These are phyloP conservation scores for Arachnopeziza araneosa DNA, from an alignment of 2,329 filamentous ascomycete genomes.

Conservation along the genomic window DNA sequence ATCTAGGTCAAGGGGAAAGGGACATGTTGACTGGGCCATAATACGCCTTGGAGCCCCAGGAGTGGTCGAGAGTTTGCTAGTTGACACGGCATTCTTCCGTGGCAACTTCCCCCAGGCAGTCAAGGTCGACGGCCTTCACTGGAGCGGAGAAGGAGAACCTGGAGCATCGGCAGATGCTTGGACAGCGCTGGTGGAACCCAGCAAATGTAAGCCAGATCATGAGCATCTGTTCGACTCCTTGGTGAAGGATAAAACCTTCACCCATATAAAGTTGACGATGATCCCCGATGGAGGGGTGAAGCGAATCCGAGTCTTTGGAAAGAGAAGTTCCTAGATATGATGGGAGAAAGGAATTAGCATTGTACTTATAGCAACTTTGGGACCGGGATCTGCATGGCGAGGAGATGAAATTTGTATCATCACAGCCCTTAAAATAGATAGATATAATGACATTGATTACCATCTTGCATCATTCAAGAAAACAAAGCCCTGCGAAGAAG, in stretches of 20 bases:
- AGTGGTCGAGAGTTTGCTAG: constrained; percentile 58
- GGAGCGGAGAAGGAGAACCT: constrained; percentile 50
- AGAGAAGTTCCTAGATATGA: constrained; percentile 34
- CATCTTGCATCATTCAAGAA: not conserved
- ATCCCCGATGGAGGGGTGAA: constrained; percentile 93
- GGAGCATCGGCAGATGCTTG: constrained; percentile 53
- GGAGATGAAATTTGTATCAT: not conserved
- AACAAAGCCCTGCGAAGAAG: not conserved
- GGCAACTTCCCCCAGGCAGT: constrained; percentile 80
- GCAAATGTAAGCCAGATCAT: constrained; percentile 65
- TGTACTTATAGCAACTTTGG: not conserved
- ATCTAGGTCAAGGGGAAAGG: constrained; percentile 63
- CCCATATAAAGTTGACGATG: constrained; percentile 78
- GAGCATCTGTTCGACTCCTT: constrained; percentile 61
- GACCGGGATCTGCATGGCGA: not conserved
- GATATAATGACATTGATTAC: not conserved
- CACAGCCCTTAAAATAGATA: not conserved
- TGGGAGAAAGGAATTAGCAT: not conserved
- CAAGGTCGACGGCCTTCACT: constrained; percentile 57
- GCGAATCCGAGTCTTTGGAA: constrained; percentile 72
- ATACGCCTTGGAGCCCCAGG: constrained; percentile 65
- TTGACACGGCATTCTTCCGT: constrained; percentile 78
- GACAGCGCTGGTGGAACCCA: constrained; percentile 59
- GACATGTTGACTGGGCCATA: constrained; percentile 76
- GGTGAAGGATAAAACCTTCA: constrained; percentile 56